Evolutionary conservation across 805 yeast genomes (phyloP).

Genomic region (Kodamaea lidongshanica): DNA sequence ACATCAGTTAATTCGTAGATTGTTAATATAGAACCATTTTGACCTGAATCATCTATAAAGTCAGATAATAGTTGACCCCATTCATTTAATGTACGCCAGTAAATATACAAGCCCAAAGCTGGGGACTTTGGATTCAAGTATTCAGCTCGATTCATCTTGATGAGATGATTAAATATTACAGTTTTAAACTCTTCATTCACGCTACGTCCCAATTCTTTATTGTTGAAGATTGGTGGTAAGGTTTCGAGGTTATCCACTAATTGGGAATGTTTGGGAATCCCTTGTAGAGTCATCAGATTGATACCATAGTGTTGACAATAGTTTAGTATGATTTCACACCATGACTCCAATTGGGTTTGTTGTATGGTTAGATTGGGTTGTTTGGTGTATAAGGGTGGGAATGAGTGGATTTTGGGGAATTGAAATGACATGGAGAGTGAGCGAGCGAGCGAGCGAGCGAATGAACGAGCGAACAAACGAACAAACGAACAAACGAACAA

Average conservation of each 20-base stretch:
- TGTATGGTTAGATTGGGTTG: constrained; percentile 81
- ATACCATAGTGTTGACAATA: constrained; percentile 53
- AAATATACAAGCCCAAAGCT: constrained; percentile 62
- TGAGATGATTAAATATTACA: constrained; percentile 54
- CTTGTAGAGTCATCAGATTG: constrained; percentile 23
- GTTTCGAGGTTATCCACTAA: constrained; percentile 9
- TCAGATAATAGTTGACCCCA: constrained; percentile 33
- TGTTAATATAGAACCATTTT: constrained; percentile 69
- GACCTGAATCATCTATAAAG: constrained; percentile 63
- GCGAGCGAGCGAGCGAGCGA: no score
- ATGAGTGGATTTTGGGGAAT: constrained; percentile 44
- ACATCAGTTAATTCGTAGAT: constrained; percentile 65
- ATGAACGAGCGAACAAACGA: no score
- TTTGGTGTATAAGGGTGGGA: constrained; percentile 88
- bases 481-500: no score
- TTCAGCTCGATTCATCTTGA: constrained; percentile 49
- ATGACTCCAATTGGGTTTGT: constrained; percentile 68
- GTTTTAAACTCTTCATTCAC: constrained; percentile 50
- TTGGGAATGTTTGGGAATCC: constrained; percentile 26
- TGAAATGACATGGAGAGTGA: no score
- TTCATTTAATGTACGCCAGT: constrained; percentile 50
- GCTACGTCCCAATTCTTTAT: constrained; percentile 44
- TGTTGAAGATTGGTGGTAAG: constrained; percentile 43
- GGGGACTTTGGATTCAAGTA: constrained; percentile 45
- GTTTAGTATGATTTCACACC: constrained; percentile 61